Conservation (phyloP, 129 eudicot species). For the Deinandra increscens region DNA sequence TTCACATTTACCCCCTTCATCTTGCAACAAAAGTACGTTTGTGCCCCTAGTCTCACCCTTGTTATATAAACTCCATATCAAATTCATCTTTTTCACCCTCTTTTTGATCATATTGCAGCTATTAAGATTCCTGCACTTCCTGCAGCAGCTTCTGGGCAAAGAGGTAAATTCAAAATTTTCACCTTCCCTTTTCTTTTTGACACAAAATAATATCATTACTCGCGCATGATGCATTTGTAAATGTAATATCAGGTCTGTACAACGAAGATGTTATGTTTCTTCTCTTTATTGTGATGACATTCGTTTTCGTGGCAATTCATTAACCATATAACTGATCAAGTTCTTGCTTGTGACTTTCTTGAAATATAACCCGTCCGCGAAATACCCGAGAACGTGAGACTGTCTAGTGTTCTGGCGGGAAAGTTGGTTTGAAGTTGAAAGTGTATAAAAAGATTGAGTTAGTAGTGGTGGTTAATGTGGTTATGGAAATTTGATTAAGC, state of each 20-base stretch:
- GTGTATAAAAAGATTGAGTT: conserved; percentile 22
- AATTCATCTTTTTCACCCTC: conserved; percentile 9
- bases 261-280: conserved; percentile 24
- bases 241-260: conserved; percentile 30
- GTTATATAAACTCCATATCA: neutral
- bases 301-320: conserved; percentile 24
- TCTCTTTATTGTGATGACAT: conserved; percentile 22
- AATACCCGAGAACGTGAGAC: neutral
- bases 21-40: conserved; percentile 84
- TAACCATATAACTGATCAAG: conserved; percentile 19
- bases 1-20: conserved; percentile 63
- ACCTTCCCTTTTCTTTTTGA: neutral
- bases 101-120: conserved; percentile 53
- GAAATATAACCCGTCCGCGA: conserved; percentile 16
- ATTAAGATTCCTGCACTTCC: conserved; percentile 96
- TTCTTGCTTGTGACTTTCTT: conserved; percentile 25
- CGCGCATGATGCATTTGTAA: neutral
- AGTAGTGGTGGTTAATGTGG: conserved; percentile 27
- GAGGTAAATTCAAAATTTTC: conserved; percentile 37
- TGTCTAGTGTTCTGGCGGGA: conserved; percentile 21
- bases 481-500: conserved; percentile 30
- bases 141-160: conserved; percentile 95
- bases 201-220: neutral
- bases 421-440: conserved; percentile 18
- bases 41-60: neutral